Evolutionary conservation across 2,329 filamentous ascomycete genomes (phyloP).

Genomic region (Exserohilum rostratum): DNA sequence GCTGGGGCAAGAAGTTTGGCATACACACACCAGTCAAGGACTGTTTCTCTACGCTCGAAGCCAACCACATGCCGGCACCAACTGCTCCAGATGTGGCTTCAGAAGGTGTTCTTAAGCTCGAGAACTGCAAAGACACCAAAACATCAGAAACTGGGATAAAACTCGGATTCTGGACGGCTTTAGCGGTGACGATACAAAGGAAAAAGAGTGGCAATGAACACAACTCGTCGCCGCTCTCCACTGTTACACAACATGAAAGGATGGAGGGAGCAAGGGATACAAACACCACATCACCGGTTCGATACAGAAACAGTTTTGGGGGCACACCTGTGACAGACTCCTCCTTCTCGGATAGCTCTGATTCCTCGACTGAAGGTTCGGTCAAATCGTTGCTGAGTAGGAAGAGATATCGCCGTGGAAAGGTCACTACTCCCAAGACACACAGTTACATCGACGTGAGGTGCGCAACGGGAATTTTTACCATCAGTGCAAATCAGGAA

Average conservation of each 20-base stretch:
- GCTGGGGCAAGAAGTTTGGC: conserved; percentile 43
- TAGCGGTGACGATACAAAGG: conserved; percentile 36
- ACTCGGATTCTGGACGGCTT: conserved; percentile 33
- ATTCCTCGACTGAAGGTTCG: conserved; percentile 1
- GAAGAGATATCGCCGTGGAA: conserved; percentile 7
- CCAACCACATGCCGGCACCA: neutral
- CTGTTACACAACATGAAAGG: neutral
- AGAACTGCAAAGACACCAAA: conserved; percentile 12
- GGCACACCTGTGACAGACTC: neutral
- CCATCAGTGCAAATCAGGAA: conserved; percentile 1
- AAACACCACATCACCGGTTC: fast-evolving
- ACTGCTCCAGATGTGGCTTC: conserved; percentile 8
- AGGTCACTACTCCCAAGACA: neutral
- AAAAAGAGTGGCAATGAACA: conserved; percentile 18
- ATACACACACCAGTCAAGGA: conserved; percentile 30
- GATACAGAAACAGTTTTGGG: conserved; percentile 12
- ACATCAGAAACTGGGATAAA: neutral
- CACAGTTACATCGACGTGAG: neutral
- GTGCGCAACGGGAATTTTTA: neutral
- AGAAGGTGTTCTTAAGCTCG: conserved; percentile 23
- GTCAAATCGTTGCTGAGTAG: conserved; percentile 6
- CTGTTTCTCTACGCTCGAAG: conserved; percentile 1
- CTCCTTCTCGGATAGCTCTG: neutral
- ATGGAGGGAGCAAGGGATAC: neutral
- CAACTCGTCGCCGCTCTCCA: conserved; percentile 25